phyloP scores from a whole-genome alignment of 139 green algal species.

The Micromonas pusilla region DNA sequence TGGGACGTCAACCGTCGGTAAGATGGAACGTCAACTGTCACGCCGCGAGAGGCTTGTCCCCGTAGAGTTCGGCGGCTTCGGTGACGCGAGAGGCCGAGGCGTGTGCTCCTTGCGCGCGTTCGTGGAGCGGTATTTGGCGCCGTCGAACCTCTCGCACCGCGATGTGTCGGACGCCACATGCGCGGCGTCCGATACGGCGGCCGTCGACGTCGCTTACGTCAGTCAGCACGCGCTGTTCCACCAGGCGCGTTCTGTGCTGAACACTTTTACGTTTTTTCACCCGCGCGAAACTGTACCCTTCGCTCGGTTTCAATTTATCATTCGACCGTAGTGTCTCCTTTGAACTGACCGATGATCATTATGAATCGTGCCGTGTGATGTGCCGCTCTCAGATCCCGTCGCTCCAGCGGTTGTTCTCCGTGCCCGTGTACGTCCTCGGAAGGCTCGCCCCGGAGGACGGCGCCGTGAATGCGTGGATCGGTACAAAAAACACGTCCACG shows the following conservation, averaged over 20 bases:
- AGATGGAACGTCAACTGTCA: no score
- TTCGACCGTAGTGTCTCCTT: no score
- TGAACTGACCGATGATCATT: no score
- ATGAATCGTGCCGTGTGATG: no score
- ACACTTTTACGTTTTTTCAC: no score
- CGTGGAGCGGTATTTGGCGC: background rate
- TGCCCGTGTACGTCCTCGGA: background rate
- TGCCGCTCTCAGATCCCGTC: no score
- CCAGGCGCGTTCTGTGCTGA: no score
- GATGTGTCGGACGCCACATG: background rate
- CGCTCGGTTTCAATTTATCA: no score
- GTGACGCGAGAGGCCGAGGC: background rate
- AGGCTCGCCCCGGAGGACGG: background rate
- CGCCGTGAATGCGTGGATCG: background rate
- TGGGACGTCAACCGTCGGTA: no score
- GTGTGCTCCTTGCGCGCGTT: background rate
- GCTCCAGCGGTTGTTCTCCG: background rate
- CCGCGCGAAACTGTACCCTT: no score
- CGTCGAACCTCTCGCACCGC: background rate
- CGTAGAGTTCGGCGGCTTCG: background rate
- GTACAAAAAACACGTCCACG: background rate
- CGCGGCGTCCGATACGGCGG: no score
- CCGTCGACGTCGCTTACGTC: background rate
- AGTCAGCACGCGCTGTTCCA: background rate
- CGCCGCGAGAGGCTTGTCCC: background rate